Conservation (phyloP, 345 rosid species). For the Crucihimalaya himalaica region DNA sequence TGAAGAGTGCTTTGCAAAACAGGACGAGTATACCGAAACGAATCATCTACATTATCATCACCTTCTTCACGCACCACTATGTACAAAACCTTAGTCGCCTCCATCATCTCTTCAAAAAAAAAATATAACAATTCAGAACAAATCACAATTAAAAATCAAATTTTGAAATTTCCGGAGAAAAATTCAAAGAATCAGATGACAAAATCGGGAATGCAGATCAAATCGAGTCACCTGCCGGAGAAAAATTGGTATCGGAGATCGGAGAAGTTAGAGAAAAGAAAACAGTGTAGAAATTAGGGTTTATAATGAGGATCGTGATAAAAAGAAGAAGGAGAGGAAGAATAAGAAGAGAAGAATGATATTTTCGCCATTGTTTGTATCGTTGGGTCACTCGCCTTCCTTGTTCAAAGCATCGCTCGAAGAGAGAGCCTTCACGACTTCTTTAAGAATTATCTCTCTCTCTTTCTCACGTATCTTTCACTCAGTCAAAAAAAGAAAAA, state of each 20-base stretch:
- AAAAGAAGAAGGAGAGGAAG: background rate
- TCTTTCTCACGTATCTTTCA: conserved; percentile 24
- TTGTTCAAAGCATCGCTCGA: conserved; percentile 54
- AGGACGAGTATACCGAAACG: conserved; percentile 85
- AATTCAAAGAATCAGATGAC: background rate
- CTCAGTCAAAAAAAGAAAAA: background rate
- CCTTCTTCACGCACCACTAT: conserved; percentile 71
- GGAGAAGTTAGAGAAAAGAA: background rate
- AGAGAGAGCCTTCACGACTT: conserved; percentile 49
- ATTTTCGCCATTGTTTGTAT: conserved; percentile 35
- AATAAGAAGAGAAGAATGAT: conserved; percentile 27
- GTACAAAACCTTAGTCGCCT: conserved; percentile 68
- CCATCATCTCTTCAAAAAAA: conserved; percentile 52
- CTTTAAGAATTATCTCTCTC: conserved; percentile 9
- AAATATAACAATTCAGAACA: background rate
- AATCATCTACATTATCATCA: conserved; percentile 46
- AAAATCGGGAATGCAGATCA: conserved; percentile 23
- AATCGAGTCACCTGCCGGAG: conserved; percentile 3
- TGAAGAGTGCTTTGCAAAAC: conserved; percentile 95
- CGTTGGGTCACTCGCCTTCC: conserved; percentile 33
- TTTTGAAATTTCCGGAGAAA: background rate
- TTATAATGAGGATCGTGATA: conserved; percentile 39
- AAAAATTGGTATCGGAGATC: conserved; percentile 3
- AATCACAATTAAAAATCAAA: background rate
- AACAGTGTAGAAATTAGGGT: conserved; percentile 30